These are phyloP conservation scores for Sorghum bicolor DNA, from an alignment of 176 grass and related monocot genomes.

Conservation along the genomic window DNA sequence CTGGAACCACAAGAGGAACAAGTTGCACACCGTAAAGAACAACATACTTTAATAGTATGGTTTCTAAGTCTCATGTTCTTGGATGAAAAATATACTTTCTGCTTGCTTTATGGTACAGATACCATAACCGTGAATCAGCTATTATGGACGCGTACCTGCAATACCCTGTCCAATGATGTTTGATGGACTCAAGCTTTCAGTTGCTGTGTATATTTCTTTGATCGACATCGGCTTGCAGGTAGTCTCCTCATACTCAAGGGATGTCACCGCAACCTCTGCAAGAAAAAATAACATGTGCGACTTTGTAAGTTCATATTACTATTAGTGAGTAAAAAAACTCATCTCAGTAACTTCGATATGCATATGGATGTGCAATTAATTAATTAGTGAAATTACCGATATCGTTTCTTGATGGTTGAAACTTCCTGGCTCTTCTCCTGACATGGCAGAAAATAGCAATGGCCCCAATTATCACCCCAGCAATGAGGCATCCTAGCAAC, in stretches of 20 bases:
- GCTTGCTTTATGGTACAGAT: neutral
- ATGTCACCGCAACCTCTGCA: constrained; percentile 32
- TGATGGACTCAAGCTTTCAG: constrained; percentile 39
- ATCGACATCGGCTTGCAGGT: constrained; percentile 49
- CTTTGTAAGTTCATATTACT: neutral
- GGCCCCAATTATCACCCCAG: constrained; percentile 20
- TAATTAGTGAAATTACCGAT: constrained; percentile 36
- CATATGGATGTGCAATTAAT: neutral
- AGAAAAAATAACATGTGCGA: constrained; percentile 16
- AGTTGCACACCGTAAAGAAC: neutral
- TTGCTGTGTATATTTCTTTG: constrained; percentile 60
- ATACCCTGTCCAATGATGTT: constrained; percentile 68
- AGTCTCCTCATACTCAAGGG: constrained; percentile 45
- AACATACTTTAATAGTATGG: neutral
- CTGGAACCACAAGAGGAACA: constrained; percentile 30
- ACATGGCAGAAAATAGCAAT: constrained; percentile 30
- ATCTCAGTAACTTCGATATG: neutral
- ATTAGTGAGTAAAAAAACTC: constrained; percentile 4
- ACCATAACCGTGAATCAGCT: neutral
- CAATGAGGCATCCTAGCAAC: constrained; percentile 38
- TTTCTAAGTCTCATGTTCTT: neutral
- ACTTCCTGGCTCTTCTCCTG: constrained; percentile 27
- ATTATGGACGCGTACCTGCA: constrained; percentile 39
- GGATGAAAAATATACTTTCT: neutral
- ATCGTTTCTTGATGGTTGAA: constrained; percentile 29